A percentile compares a stretch with the other conserved stretches of the same genome.
Conservation (phyloP, 1,284 basidiomycete genomes). For the Pseudozyma tsukubaensis region DNA sequence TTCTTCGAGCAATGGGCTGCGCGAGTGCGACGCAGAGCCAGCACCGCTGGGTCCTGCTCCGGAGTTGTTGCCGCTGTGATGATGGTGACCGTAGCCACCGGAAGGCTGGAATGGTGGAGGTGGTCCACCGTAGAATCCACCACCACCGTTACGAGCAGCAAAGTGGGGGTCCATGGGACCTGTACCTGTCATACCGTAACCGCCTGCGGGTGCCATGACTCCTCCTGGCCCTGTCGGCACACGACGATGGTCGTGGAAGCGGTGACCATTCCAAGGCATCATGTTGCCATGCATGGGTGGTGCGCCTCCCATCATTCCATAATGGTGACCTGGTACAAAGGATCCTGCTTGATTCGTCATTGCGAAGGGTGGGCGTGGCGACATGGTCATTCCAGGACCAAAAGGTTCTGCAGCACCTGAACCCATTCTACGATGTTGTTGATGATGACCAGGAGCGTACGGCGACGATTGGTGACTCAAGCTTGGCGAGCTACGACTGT, state of each 20-base stretch:
- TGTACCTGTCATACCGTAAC: conserved; percentile 8
- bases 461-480: conserved; percentile 23
- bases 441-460: conserved; percentile 24
- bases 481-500: conserved; percentile 31
- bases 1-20: conserved; percentile 57
- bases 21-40: conserved; percentile 11
- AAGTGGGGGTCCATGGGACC: conserved; percentile 26
- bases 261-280: conserved; percentile 37
- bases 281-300: conserved; percentile 20
- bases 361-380: conserved; percentile 30
- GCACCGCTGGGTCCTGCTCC: neutral
- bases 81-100: conserved; percentile 1
- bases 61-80: neutral
- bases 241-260: conserved; percentile 46
- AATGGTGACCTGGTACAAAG: conserved; percentile 29
- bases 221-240: conserved; percentile 47
- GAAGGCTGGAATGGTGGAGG: conserved; percentile 7
- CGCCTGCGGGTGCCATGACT: conserved; percentile 36
- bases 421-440: conserved; percentile 18
- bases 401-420: conserved; percentile 20
- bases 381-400: conserved; percentile 28
- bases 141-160: conserved; percentile 15
- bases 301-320: conserved; percentile 30
- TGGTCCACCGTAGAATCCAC: conserved; percentile 16
- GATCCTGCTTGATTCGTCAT: conserved; percentile 34